Conservation (phyloP, 2,329 filamentous ascomycete genomes). For the Cordyceps militaris region DNA sequence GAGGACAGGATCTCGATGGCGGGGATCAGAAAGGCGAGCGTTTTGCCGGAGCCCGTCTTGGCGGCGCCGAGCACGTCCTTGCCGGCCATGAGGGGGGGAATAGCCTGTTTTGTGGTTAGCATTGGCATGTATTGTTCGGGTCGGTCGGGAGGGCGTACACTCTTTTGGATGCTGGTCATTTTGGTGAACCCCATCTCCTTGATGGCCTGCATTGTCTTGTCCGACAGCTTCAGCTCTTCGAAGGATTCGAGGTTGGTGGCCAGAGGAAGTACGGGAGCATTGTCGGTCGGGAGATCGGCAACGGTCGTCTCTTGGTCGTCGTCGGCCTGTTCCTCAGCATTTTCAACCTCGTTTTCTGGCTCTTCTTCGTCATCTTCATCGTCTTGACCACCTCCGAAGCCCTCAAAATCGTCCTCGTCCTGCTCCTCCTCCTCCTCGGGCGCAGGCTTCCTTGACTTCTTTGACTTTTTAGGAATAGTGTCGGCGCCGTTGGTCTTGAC, state of each 20-base stretch:
- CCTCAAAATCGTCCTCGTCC: conserved; percentile 24
- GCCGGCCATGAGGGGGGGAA: conserved; percentile 81
- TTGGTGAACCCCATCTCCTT: conserved; percentile 85
- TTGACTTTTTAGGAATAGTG: conserved; percentile 28
- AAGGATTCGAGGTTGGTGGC: conserved; percentile 64
- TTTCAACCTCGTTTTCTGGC: conserved; percentile 20
- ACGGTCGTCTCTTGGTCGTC: conserved; percentile 23
- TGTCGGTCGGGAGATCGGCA: conserved; percentile 30
- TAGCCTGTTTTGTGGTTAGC: conserved; percentile 42
- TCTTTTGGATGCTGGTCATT: conserved; percentile 92
- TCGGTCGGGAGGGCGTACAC: conserved; percentile 27
- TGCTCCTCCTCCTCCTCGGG: conserved; percentile 20
- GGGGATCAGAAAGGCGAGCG: conserved; percentile 86
- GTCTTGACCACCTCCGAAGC: conserved; percentile 21
- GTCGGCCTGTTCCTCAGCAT: conserved; percentile 23
- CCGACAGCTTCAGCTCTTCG: conserved; percentile 73
- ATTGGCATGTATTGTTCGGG: not conserved
- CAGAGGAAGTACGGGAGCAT: conserved; percentile 44
- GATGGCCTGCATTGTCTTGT: conserved; percentile 83
- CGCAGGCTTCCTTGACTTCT: conserved; percentile 35
- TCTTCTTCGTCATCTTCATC: conserved; percentile 22
- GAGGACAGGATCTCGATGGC: conserved; percentile 88
- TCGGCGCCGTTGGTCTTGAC: conserved; percentile 17
- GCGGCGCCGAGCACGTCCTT: conserved; percentile 90
- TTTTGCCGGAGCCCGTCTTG: conserved; percentile 95